A percentile compares a stretch with the other conserved stretches of the same genome.
Conservation (phyloP, 2,329 filamentous ascomycete genomes). For the Ceratocystis eucalypticola region DNA sequence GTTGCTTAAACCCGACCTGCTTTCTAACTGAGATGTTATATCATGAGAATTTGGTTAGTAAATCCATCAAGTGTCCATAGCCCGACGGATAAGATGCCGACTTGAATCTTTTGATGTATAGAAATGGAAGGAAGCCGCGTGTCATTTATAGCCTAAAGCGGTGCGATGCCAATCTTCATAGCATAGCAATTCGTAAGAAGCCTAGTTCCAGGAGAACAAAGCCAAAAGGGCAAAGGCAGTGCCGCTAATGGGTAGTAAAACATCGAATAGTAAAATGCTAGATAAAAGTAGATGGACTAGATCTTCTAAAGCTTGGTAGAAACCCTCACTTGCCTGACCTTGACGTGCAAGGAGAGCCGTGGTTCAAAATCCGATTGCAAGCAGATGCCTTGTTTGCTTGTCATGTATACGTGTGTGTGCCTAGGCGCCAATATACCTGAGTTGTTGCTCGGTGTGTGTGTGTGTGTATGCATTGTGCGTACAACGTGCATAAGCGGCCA, state of each 20-base stretch:
- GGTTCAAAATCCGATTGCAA: too few relatives aligned
- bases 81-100: too few relatives aligned
- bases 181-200: background rate
- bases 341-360: too few relatives aligned
- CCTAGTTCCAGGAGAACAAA: background rate
- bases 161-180: background rate
- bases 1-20: too few relatives aligned
- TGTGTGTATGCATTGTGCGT: background rate
- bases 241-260: background rate
- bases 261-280: too few relatives aligned
- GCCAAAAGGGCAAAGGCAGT: background rate
- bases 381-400: too few relatives aligned
- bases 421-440: background rate
- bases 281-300: background rate
- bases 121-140: background rate
- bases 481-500: background rate
- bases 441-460: background rate
- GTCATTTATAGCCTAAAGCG: background rate
- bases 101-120: background rate
- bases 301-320: background rate
- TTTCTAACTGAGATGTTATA: too few relatives aligned
- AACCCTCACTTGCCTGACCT: too few relatives aligned
- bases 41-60: too few relatives aligned
- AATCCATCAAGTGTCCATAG: too few relatives aligned
- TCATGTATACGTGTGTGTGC: too few relatives aligned